Evolutionary conservation across 1,139 yeast species (phyloP), one percentile per base, ranked within the genome.

Genomic region (Pneumocystis oryctolagi): DNA sequence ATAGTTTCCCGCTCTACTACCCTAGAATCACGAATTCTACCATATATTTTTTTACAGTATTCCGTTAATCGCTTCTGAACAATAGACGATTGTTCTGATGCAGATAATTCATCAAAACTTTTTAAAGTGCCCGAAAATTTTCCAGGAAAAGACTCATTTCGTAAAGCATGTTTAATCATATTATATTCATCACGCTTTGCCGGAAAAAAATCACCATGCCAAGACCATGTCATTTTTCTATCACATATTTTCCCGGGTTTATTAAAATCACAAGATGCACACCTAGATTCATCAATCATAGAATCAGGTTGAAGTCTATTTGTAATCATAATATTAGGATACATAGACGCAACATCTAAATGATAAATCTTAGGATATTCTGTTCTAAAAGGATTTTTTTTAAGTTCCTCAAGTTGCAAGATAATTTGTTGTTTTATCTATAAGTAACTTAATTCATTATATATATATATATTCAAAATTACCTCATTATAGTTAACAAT

Each of bases 311-410:
- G 99, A 63, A 94, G 78, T 71, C 99, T 83, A 74, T 94, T 94
- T 0, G 98, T 87, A 3, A 96, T 89, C 97, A 94, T 94, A 71
- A 94, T 94, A 72, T 94, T 92, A 3, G 99, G 99, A 71, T 94
- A 94, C 99, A 94, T 94, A 0, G 98, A 92, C 0, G 99, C 97
- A 63, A 94, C 99, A 77, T 94, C 99, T 57, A 94, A 96, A 73
- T 94, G 99, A 71, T 94, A 94, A 68, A 94, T 94, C 55, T 88
- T 78, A 0, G 99, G 99, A 8, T 77, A 77, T 70, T 92, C 98
- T 12, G 75, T 73, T 68, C 97, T 77, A 53, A 77, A 77, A 0
- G 95, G 92, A 42, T 79, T 79, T 2, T 78, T 73, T 66, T 82
- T 83, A 64, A 94, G 74, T 5, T 80, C 85, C 28, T 79, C 66